phyloP scores from a whole-genome alignment of 2,329 filamentous ascomycete species.

The Ramularia collo-cygni region DNA sequence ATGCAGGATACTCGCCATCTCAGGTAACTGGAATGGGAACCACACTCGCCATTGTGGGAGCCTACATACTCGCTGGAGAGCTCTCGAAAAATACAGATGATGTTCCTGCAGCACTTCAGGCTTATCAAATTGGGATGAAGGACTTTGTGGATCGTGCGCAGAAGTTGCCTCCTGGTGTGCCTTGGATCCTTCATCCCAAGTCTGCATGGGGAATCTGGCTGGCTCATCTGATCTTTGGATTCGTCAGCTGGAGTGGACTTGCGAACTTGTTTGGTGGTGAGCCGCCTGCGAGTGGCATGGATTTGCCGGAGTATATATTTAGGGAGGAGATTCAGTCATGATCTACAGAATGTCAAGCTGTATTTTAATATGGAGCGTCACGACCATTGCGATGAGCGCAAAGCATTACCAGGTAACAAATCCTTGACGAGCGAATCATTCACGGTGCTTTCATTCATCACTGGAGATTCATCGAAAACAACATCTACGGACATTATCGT shows the following conservation, averaged over 20 bases:
- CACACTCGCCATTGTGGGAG: constrained; percentile 24
- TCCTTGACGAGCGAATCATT: too few relatives aligned
- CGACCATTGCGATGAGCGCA: too few relatives aligned
- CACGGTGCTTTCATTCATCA: too few relatives aligned
- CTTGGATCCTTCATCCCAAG: constrained; percentile 23
- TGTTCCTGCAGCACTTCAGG: constrained; percentile 15
- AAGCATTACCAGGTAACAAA: too few relatives aligned
- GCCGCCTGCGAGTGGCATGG: constrained; percentile 10
- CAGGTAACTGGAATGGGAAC: constrained; percentile 29
- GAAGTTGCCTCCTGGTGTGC: constrained; percentile 25
- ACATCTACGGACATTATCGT: too few relatives aligned
- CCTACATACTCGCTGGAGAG: constrained; percentile 28
- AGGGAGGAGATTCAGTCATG: background rate
- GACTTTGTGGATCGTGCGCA: constrained; percentile 23
- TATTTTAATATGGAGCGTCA: too few relatives aligned
- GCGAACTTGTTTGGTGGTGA: constrained; percentile 7
- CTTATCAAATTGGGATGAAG: constrained; percentile 24
- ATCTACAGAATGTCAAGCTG: too few relatives aligned
- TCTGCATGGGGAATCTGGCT: constrained; percentile 19
- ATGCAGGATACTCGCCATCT: constrained; percentile 25
- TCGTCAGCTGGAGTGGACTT: constrained; percentile 10
- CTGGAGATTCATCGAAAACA: too few relatives aligned
- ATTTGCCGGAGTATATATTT: constrained; percentile 8
- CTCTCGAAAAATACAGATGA: constrained; percentile 15
- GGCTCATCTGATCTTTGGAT: constrained; percentile 9